Evolutionary conservation across 2,329 filamentous ascomycete genomes (phyloP).

Genomic region (Aspergillus caelatus): DNA sequence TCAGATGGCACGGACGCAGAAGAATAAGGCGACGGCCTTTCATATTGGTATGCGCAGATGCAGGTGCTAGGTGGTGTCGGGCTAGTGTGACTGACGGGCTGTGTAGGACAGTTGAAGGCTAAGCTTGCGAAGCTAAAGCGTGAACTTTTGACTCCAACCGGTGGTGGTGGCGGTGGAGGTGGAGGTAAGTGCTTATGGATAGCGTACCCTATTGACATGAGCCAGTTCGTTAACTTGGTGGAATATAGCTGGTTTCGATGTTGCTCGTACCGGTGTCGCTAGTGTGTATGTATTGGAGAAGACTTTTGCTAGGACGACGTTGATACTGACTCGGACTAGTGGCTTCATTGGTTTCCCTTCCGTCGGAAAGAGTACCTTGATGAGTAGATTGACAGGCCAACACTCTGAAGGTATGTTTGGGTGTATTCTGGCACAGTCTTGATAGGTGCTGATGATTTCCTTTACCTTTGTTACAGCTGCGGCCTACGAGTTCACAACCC

Average conservation of each 20-base stretch:
- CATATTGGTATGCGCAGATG: conserved; percentile 67
- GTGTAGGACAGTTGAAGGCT: conserved; percentile 80
- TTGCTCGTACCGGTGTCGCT: conserved; percentile 94
- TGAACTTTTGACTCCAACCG: conserved; percentile 83
- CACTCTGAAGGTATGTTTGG: conserved; percentile 72
- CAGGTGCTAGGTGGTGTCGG: not conserved
- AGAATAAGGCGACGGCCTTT: conserved; percentile 93
- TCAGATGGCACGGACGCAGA: conserved; percentile 93
- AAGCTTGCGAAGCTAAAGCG: conserved; percentile 98
- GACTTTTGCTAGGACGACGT: not conserved
- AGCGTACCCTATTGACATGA: not conserved
- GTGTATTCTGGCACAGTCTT: not conserved
- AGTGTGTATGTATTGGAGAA: conserved; percentile 64
- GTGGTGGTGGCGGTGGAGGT: conserved; percentile 73
- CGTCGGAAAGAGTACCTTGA: conserved; percentile 96
- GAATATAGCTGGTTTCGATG: conserved; percentile 79
- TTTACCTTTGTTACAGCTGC: conserved; percentile 58
- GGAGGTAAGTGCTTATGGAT: conserved; percentile 52
- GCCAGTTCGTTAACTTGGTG: conserved; percentile 21
- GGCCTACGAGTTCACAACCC: conserved; percentile 97
- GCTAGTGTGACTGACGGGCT: conserved; percentile 24
- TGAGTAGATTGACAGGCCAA: conserved; percentile 92
- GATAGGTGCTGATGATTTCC: conserved; percentile 19
- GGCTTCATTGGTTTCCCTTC: conserved; percentile 98
- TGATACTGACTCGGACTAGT: conserved; percentile 28